A percentile compares a stretch with the other conserved stretches of the same genome.
Conservation (phyloP, 768 basidiomycete genomes). For the Piloderma croceum region DNA sequence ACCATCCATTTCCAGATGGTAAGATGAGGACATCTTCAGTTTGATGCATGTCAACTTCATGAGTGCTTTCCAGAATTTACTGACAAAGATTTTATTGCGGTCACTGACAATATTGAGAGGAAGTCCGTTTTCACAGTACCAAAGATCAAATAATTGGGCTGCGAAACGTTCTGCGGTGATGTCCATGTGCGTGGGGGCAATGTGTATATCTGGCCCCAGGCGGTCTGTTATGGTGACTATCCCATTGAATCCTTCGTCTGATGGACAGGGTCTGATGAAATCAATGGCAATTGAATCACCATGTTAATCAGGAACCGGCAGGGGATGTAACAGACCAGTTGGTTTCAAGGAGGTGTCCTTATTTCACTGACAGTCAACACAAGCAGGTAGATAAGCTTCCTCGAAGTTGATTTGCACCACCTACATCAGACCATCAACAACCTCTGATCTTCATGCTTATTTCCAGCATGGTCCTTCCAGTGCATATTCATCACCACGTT, state of each 20-base stretch:
- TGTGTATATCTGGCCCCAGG: slow-evolving; percentile 18
- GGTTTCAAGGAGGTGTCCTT: slow-evolving; percentile 24
- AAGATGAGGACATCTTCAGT: slow-evolving; percentile 29
- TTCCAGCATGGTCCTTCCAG: slow-evolving; percentile 5
- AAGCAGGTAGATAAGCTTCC: slow-evolving; percentile 25
- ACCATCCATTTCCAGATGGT: slow-evolving; percentile 34
- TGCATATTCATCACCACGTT: slow-evolving; percentile 8
- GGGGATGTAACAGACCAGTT: slow-evolving; percentile 17
- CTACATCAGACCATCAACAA: too few species aligned
- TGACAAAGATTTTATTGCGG: slow-evolving; percentile 28
- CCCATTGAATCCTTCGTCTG: slow-evolving; percentile 23
- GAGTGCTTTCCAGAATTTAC: slow-evolving; percentile 24
- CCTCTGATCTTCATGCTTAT: too few species aligned
- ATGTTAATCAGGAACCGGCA: slow-evolving; percentile 4
- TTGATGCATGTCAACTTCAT: slow-evolving; percentile 18
- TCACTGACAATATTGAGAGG: too few species aligned
- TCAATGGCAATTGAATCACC: slow-evolving; percentile 24
- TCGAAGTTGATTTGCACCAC: too few species aligned
- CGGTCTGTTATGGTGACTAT: slow-evolving; percentile 22
- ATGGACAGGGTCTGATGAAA: slow-evolving; percentile 31
- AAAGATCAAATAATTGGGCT: too few species aligned
- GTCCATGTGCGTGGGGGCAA: slow-evolving; percentile 7
- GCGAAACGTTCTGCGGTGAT: slow-evolving; percentile 18
- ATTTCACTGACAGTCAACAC: slow-evolving; percentile 24
- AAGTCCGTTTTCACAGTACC: too few species aligned